Evolutionary conservation across 176 grass and related monocot species (phyloP).

Genomic region (Rhynchospora pubera): DNA sequence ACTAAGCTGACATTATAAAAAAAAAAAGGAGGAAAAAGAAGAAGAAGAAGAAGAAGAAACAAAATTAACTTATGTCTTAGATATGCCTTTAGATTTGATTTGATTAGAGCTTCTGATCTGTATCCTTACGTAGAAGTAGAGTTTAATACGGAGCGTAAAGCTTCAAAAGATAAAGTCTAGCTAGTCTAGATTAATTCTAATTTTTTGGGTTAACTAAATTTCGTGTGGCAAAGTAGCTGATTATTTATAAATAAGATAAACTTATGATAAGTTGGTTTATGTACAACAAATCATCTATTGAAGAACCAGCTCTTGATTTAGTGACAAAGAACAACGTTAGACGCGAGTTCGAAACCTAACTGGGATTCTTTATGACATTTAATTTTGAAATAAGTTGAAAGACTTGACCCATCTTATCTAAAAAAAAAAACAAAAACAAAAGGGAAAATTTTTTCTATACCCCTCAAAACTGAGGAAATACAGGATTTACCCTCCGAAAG

Average conservation of each 20-base stretch:
- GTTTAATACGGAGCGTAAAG: slow-evolving; percentile 8
- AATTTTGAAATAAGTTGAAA: no score
- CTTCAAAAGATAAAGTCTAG: slow-evolving; percentile 1
- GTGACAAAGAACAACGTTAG: no score
- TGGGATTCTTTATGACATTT: no score
- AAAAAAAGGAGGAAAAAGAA: no score
- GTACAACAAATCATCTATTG: not conserved
- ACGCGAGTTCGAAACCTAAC: no score
- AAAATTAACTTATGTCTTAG: slow-evolving; percentile 5
- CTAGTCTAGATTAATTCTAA: not conserved
- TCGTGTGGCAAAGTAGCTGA: not conserved
- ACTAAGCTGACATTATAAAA: not conserved
- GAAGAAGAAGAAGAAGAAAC: not conserved
- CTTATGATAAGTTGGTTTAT: not conserved
- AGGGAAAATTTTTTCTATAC: no score
- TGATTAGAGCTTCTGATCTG: not conserved
- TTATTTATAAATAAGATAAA: not conserved
- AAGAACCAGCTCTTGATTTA: no score
- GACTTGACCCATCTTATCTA: no score
- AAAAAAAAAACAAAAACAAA: no score
- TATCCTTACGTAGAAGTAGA: not conserved
- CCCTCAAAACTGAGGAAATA: no score
- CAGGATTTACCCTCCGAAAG: no score
- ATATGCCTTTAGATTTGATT: slow-evolving; percentile 24
- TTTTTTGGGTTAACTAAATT: not conserved